These are phyloP conservation scores for Cicer chorassanicum DNA, from an alignment of 306 rosid genomes.

Conservation along the genomic window DNA sequence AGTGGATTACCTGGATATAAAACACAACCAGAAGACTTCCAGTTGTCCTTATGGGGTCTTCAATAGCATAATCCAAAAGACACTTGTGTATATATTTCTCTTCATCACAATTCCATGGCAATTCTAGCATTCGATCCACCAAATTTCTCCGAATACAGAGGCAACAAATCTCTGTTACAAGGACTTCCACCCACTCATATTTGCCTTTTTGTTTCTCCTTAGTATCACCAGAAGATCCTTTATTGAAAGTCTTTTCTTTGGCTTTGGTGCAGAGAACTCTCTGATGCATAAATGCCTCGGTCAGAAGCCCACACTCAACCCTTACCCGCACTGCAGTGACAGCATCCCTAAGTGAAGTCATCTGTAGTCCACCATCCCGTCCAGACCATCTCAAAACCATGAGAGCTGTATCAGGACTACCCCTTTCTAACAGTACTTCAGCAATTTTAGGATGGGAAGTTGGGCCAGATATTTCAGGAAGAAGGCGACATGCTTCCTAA, in stretches of 20 bases:
- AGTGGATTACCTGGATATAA: constrained; percentile 81
- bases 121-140: constrained; percentile 87
- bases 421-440: constrained; percentile 90
- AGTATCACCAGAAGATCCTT: constrained; percentile 52
- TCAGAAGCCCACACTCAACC: constrained; percentile 93
- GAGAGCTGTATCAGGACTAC: constrained; percentile 85
- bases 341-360: constrained; percentile 83
- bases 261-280: constrained; percentile 73
- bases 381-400: constrained; percentile 96
- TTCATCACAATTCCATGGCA: constrained; percentile 96
- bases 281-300: constrained; percentile 94
- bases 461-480: constrained; percentile 89
- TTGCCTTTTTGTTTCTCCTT: constrained; percentile 54
- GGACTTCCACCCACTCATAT: constrained; percentile 75
- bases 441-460: constrained; percentile 91
- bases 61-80: constrained; percentile 76
- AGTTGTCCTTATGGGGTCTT: constrained; percentile 65
- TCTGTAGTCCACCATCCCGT: constrained; percentile 67
- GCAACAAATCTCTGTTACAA: constrained; percentile 89
- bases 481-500: constrained; percentile 90
- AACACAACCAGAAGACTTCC: constrained; percentile 93
- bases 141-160: constrained; percentile 92
- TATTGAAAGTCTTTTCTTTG: constrained; percentile 63
- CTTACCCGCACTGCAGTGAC: constrained; percentile 95
- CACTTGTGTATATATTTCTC: constrained; percentile 86